Evolutionary conservation across 352 stramenopile species (phyloP).

Genomic region (Globisporangium canariense): DNA sequence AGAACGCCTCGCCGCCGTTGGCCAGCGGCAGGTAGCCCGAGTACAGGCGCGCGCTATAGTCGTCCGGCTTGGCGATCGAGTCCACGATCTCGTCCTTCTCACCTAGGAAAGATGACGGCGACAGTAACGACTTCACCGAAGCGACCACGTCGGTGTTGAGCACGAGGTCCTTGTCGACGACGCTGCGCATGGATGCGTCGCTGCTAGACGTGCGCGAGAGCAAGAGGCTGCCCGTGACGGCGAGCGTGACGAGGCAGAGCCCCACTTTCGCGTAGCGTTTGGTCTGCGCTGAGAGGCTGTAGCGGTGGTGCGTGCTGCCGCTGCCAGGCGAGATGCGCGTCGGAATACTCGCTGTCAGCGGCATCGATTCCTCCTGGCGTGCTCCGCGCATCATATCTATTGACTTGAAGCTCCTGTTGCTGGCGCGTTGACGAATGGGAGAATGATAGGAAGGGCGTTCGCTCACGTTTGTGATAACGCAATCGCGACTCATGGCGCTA

Average conservation of each 20-base stretch:
- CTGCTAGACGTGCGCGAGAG: slow-evolving; percentile 15
- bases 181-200: slow-evolving; percentile 9
- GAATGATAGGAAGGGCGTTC: no score
- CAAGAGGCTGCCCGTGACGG: slow-evolving; percentile 14
- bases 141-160: slow-evolving; percentile 1
- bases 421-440: slow-evolving; percentile 2
- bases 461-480: no score
- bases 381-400: slow-evolving; percentile 24
- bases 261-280: slow-evolving; percentile 14
- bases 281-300: slow-evolving; percentile 18
- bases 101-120: slow-evolving; percentile 27
- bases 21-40: slow-evolving; percentile 18
- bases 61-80: slow-evolving; percentile 28
- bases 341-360: slow-evolving; percentile 27
- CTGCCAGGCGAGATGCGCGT: slow-evolving; percentile 5
- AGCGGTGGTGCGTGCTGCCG: background rate
- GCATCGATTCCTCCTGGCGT: slow-evolving; percentile 28
- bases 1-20: slow-evolving; percentile 31
- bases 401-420: background rate
- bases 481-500: no score
- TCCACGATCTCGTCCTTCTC: slow-evolving; percentile 43
- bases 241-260: slow-evolving; percentile 20
- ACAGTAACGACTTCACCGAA: background rate
- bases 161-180: slow-evolving; percentile 8
- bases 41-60: slow-evolving; percentile 20